Conservation (phyloP, 441 rosid genomes). For the Francoa sonchifolia region DNA sequence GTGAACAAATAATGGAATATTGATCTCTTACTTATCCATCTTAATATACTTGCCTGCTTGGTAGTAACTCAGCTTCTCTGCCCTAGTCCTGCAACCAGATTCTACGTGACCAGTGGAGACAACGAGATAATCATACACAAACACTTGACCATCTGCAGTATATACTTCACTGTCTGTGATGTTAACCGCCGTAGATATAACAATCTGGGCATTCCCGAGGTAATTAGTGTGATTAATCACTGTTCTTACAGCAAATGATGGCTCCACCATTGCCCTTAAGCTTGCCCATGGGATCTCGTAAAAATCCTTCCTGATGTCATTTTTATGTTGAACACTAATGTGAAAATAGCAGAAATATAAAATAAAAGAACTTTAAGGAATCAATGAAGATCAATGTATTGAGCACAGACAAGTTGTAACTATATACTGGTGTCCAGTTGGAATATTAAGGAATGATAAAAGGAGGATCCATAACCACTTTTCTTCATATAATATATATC, state of each 20-base stretch:
- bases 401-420: too few relatives aligned
- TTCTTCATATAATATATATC: too few relatives aligned
- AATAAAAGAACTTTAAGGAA: too few relatives aligned
- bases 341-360: too few relatives aligned
- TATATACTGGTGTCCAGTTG: too few relatives aligned
- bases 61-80: constrained; percentile 41
- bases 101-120: constrained; percentile 67
- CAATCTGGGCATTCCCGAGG: constrained; percentile 36
- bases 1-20: not conserved
- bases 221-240: constrained; percentile 60
- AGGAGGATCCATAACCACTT: too few relatives aligned
- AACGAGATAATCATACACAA: constrained; percentile 67
- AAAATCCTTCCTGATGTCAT: constrained; percentile 59
- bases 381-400: too few relatives aligned
- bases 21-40: not conserved
- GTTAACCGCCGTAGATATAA: constrained; percentile 47
- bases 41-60: constrained; percentile 31
- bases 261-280: constrained; percentile 73
- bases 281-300: constrained; percentile 75
- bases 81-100: constrained; percentile 33
- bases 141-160: constrained; percentile 30
- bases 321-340: too few relatives aligned
- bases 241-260: constrained; percentile 51
- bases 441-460: too few relatives aligned
- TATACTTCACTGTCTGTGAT: constrained; percentile 43